Base-by-base conservation (phyloP, 176 grass and related monocot species). In the Tuctoria greenei region DNA sequence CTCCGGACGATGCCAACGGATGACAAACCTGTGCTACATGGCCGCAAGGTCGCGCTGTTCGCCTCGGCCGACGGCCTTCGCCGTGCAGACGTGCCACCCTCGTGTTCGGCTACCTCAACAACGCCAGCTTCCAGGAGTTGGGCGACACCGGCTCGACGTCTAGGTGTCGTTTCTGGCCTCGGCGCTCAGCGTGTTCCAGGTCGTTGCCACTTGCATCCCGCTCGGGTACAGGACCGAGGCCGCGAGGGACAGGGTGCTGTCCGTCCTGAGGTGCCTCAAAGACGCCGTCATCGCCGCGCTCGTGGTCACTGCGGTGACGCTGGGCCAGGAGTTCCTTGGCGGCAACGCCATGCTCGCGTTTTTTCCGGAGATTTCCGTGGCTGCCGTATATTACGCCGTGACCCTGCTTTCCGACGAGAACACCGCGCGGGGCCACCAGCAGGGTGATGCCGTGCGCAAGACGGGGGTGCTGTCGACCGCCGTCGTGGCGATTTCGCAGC, bases 161-260 rank as follows among this genome's bases (percentile, higher is more conserved):
- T 67, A 63, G 10, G 63, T 75, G n/a, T 61, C 81, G 8, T 83
- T 76, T 72, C 14, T 83, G 40, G 72, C 81, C 28, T 75, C 81
- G 63, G 81, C 81, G 4, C 81, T 83, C 28, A 68, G 81, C 64
- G 40, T 83, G 52, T 68, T 40, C 51, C 16, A 75, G 40, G 71
- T 68, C n/a, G 80, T 83, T 50, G 71, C 71, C 50, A 83, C 80
- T 9, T 67, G 62, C 63, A 83, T 83, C 71, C 80, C 80, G n/a
- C 51, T 83, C 4, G 71, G 80, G 20, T 83, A 60, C 63, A 59
- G 50, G 51, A 60, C 14, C 0, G n/a, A 47, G 15, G 63, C 27
- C 6, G 63, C 62, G 7, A 59, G 71, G 71, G 62, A 67, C 63
- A 67, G 20, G 51, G 80, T 68, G 49, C 40, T 83, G 71, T 75